A percentile compares a stretch with the other conserved stretches of the same genome.
phyloP scores from a whole-genome alignment of 2,329 filamentous ascomycete genomes.

The Xylariales sp. region DNA sequence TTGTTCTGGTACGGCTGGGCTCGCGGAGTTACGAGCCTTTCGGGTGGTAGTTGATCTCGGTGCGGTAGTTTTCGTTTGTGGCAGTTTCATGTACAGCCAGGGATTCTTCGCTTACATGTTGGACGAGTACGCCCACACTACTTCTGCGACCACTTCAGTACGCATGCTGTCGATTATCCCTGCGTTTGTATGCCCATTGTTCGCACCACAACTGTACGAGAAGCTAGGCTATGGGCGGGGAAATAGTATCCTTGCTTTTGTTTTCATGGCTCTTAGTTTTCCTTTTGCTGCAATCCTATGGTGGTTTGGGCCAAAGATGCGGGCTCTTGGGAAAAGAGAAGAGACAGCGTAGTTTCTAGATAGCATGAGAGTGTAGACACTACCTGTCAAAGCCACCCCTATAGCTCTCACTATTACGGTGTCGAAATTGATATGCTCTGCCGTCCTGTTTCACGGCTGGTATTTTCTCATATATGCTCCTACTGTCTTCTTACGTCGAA shows the following conservation, averaged over 20 bases:
- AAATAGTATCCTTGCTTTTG: not conserved
- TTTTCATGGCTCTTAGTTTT: not conserved
- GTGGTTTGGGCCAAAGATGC: not conserved
- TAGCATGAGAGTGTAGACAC: too few species aligned
- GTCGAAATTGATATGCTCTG: too few species aligned
- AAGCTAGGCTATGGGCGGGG: not conserved
- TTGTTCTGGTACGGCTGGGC: not conserved
- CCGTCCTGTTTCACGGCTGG: too few species aligned
- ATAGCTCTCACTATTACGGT: too few species aligned
- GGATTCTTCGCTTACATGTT: not conserved
- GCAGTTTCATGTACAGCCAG: not conserved
- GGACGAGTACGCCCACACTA: not conserved
- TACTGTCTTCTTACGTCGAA: too few species aligned
- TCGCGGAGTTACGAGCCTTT: not conserved
- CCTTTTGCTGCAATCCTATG: not conserved
- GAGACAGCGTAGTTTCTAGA: too few species aligned
- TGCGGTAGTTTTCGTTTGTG: not conserved
- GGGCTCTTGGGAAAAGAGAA: not conserved
- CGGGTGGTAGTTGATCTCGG: not conserved
- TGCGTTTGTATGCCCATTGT: not conserved
- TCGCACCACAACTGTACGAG: not conserved
- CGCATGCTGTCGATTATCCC: not conserved
- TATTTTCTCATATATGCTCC: too few species aligned
- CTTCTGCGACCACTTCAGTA: not conserved
- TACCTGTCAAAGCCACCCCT: too few species aligned